Evolutionary conservation across 2,329 filamentous ascomycete genomes (phyloP).

Genomic region (Myriosclerotinia duriaeana): DNA sequence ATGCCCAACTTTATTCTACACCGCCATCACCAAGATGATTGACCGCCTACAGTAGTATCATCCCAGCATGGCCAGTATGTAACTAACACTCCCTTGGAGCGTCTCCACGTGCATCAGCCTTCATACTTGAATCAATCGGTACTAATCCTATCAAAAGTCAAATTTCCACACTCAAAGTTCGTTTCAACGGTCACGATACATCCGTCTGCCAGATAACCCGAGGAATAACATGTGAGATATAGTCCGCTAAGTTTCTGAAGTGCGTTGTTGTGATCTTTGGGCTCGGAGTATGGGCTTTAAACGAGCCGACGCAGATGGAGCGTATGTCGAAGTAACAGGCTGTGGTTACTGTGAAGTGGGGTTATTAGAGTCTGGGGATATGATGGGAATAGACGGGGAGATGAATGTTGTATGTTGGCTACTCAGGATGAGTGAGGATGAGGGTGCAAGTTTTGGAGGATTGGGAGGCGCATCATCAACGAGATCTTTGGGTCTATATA

Average conservation of each 20-base stretch:
- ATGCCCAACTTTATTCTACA: not conserved
- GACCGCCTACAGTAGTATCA: slow-evolving; percentile 9
- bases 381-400: not conserved
- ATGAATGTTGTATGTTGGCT: not conserved
- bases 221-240: not conserved
- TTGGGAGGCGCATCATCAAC: not conserved
- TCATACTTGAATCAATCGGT: not conserved
- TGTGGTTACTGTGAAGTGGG: not conserved
- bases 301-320: not conserved
- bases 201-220: not conserved
- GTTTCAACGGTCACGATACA: not conserved
- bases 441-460: not conserved
- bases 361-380: not conserved
- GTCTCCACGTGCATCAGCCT: not conserved
- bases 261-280: not conserved
- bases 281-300: not conserved
- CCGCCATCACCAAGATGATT: not conserved
- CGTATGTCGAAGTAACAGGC: not conserved
- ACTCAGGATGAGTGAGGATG: not conserved
- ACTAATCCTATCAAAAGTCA: slow-evolving; percentile 9
- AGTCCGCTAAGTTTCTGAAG: not conserved
- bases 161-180: not conserved
- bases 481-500: no score
- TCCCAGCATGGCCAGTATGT: not conserved
- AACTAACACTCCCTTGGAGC: not conserved